phyloP scores from a whole-genome alignment of 2,329 filamentous ascomycete genomes.

The Coleophoma cylindrospora region DNA sequence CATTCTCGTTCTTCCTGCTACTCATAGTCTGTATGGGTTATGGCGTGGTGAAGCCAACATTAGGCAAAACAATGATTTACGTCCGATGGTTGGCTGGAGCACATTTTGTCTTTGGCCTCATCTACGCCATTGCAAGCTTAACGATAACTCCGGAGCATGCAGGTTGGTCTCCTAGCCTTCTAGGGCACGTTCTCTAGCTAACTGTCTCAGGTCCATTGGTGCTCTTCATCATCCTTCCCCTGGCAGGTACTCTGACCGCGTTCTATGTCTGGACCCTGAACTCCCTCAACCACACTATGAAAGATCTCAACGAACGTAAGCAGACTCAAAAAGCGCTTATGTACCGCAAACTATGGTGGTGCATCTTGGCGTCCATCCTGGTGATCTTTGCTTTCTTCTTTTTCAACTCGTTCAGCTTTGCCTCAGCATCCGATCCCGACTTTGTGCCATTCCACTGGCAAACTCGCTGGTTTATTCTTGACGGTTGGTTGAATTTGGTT shows the following conservation, averaged over 20 bases:
- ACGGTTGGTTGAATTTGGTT: slow-evolving; percentile 95
- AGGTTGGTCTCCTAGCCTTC: slow-evolving; percentile 35
- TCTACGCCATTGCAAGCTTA: slow-evolving; percentile 87
- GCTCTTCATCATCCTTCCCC: slow-evolving; percentile 85
- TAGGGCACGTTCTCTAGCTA: not conserved
- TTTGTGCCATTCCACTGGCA: slow-evolving; percentile 98
- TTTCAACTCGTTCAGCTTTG: slow-evolving; percentile 94
- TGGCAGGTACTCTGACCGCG: slow-evolving; percentile 86
- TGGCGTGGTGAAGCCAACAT: slow-evolving; percentile 88
- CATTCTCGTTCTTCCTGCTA: slow-evolving; percentile 96
- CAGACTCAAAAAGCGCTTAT: slow-evolving; percentile 90
- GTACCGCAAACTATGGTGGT: slow-evolving; percentile 99
- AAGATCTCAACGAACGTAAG: slow-evolving; percentile 90
- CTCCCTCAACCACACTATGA: slow-evolving; percentile 89
- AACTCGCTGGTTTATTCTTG: slow-evolving; percentile 92
- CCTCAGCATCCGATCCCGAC: slow-evolving; percentile 75
- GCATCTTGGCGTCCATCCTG: slow-evolving; percentile 84
- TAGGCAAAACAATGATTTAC: slow-evolving; percentile 91
- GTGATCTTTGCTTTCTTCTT: slow-evolving; percentile 99
- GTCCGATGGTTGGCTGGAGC: slow-evolving; percentile 86
- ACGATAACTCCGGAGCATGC: slow-evolving; percentile 85
- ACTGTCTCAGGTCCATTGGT: slow-evolving; percentile 66
- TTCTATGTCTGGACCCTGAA: slow-evolving; percentile 99
- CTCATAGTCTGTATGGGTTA: slow-evolving; percentile 99
- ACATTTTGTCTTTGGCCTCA: slow-evolving; percentile 91